Percentiles rank a stretch among this genome's conserved stretches.
These are phyloP conservation scores for Vitis rotundifolia DNA, from an alignment of 164 flowering plant species.

Conservation along the genomic window DNA sequence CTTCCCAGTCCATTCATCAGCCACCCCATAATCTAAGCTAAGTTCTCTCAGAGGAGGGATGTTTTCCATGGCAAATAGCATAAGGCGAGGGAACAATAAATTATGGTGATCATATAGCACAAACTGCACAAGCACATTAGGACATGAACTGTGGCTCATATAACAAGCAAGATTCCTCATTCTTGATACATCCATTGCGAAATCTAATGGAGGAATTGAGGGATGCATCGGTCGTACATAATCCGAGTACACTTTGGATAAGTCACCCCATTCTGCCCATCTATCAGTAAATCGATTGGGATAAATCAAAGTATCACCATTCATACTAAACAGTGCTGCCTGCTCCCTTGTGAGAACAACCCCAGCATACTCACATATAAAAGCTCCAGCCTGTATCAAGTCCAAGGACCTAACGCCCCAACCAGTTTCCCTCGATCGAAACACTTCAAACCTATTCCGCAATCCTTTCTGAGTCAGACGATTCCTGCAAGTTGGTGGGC, in stretches of 20 bases:
- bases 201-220: conserved; percentile 67
- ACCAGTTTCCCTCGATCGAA: conserved; percentile 71
- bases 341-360: conserved; percentile 67
- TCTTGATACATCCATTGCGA: conserved; percentile 86
- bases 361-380: conserved; percentile 81
- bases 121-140: conserved; percentile 85
- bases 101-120: conserved; percentile 75
- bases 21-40: conserved; percentile 85
- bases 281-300: conserved; percentile 66
- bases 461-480: conserved; percentile 73
- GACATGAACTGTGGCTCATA: conserved; percentile 75
- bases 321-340: conserved; percentile 65
- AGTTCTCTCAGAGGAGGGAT: conserved; percentile 91
- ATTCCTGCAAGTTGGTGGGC: conserved; percentile 68
- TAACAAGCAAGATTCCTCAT: conserved; percentile 90
- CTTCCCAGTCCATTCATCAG: conserved; percentile 63
- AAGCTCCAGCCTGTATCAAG: conserved; percentile 71
- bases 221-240: conserved; percentile 53
- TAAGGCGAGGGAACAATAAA: conserved; percentile 72
- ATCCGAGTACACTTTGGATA: conserved; percentile 59
- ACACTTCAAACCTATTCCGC: conserved; percentile 62
- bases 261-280: conserved; percentile 90
- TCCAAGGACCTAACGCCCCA: conserved; percentile 90
- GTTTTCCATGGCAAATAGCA: conserved; percentile 92
- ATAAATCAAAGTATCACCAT: conserved; percentile 73